phyloP scores from a whole-genome alignment of 352 stramenopile genomes.

The Phytophthora syringae region DNA sequence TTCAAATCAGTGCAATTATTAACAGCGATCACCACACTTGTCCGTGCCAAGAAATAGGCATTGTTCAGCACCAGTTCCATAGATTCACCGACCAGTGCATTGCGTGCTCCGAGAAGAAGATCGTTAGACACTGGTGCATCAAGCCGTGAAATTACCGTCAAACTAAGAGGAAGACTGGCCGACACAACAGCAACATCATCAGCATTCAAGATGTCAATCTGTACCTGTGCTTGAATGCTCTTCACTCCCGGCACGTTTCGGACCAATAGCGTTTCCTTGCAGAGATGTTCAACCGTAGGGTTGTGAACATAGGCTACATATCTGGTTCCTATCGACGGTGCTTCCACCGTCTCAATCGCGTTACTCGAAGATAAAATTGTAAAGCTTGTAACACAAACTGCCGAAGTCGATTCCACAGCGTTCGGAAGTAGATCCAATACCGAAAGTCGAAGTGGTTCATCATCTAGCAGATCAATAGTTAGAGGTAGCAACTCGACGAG shows the following conservation, averaged over 20 bases:
- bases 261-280: slow-evolving; percentile 6
- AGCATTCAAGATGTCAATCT: not conserved
- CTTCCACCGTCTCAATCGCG: slow-evolving; percentile 6
- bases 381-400: slow-evolving; percentile 18
- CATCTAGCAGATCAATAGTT: slow-evolving; percentile 10
- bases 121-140: not conserved
- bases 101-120: slow-evolving; percentile 21
- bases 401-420: not conserved
- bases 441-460: slow-evolving; percentile 13
- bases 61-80: slow-evolving; percentile 22
- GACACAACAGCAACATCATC: not conserved
- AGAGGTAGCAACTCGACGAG: slow-evolving; percentile 9
- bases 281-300: slow-evolving; percentile 10
- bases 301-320: slow-evolving; percentile 9
- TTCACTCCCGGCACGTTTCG: not conserved
- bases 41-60: not conserved
- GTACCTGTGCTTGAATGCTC: slow-evolving; percentile 2
- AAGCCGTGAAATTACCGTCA: slow-evolving; percentile 10
- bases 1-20: slow-evolving; percentile 20
- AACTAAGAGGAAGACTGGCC: slow-evolving; percentile 15
- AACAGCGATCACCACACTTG: slow-evolving; percentile 13
- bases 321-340: slow-evolving; percentile 10
- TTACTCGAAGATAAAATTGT: slow-evolving; percentile 15
- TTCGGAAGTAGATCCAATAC: slow-evolving; percentile 3
- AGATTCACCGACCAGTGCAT: slow-evolving; percentile 1